Evolutionary conservation across 2,329 filamentous ascomycete species (phyloP).

Genomic region (Amylocarpus encephaloides): DNA sequence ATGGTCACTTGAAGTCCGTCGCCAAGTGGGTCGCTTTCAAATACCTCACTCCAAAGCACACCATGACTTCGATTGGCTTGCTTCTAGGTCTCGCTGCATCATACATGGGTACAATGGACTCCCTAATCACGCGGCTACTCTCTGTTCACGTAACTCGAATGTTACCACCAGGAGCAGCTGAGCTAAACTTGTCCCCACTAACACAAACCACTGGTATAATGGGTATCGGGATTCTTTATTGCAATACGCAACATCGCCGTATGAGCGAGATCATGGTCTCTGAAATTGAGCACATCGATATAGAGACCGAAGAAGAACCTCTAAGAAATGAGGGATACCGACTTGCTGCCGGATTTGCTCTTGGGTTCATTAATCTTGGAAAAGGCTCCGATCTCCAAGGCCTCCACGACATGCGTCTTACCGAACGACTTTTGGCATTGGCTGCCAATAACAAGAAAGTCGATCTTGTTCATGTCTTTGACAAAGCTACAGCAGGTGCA

Average conservation of each 20-base stretch:
- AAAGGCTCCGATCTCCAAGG: constrained; percentile 84
- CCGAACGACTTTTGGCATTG: constrained; percentile 78
- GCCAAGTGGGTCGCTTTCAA: constrained; percentile 99
- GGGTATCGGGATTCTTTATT: constrained; percentile 93
- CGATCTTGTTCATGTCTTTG: constrained; percentile 84
- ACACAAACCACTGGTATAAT: constrained; percentile 96
- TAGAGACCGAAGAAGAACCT: constrained; percentile 74
- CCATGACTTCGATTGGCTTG: constrained; percentile 97
- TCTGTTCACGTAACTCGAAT: constrained; percentile 96
- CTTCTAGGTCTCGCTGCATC: constrained; percentile 87
- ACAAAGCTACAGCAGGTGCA: constrained; percentile 88
- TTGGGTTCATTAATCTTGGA: constrained; percentile 91
- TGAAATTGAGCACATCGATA: constrained; percentile 82
- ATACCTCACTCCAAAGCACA: constrained; percentile 97
- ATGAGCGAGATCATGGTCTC: constrained; percentile 99
- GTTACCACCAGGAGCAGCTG: constrained; percentile 84
- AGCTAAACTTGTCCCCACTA: constrained; percentile 85
- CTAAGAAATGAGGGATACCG: constrained; percentile 94
- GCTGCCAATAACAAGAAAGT: constrained; percentile 88
- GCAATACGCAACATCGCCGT: constrained; percentile 88
- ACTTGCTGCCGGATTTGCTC: constrained; percentile 83
- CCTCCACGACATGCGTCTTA: constrained; percentile 86
- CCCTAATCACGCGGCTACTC: constrained; percentile 81
- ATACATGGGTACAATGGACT: constrained; percentile 96
- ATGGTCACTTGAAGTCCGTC: constrained; percentile 87